A percentile compares a stretch with the other conserved stretches of the same genome.
Evolutionary conservation across 306 rosid species (phyloP).

Genomic region (Rosa multiflora): DNA sequence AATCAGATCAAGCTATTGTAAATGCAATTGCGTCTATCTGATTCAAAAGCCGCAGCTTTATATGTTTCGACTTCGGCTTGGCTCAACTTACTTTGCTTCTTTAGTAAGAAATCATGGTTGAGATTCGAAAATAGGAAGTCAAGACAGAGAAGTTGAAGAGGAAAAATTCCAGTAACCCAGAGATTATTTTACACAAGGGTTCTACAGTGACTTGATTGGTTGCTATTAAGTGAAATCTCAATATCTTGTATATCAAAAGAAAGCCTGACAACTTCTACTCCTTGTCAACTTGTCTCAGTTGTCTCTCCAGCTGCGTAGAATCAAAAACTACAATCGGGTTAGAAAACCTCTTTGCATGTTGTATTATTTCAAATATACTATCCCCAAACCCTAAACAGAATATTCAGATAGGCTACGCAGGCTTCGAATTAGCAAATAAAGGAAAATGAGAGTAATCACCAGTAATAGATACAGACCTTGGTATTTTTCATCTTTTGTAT

Average conservation of each 20-base stretch:
- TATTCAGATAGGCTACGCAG: not conserved
- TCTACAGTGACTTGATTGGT: not conserved
- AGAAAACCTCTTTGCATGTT: not conserved
- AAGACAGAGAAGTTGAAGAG: not conserved
- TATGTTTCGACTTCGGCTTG: not conserved
- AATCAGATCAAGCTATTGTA: not conserved
- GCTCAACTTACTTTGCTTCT: not conserved
- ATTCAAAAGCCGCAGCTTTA: not conserved
- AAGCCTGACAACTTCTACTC: slow-evolving; percentile 15
- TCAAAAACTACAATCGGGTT: not conserved
- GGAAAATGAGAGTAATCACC: not conserved
- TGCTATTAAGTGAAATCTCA: not conserved
- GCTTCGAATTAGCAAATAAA: not conserved
- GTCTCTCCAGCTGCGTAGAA: slow-evolving; percentile 28
- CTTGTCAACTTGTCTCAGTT: slow-evolving; percentile 5
- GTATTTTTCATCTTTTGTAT: slow-evolving; percentile 17
- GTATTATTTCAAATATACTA: not conserved
- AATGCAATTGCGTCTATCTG: not conserved
- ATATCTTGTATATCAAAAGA: not conserved
- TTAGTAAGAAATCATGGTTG: not conserved
- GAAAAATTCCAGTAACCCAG: not conserved
- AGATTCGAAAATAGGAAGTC: not conserved
- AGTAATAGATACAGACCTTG: slow-evolving; percentile 23
- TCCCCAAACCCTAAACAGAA: not conserved
- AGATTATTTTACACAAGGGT: not conserved